Percentiles rank a stretch among this genome's conserved stretches.
phyloP scores from a whole-genome alignment of 2,329 filamentous ascomycete genomes.

The Cladosporium sp. region DNA sequence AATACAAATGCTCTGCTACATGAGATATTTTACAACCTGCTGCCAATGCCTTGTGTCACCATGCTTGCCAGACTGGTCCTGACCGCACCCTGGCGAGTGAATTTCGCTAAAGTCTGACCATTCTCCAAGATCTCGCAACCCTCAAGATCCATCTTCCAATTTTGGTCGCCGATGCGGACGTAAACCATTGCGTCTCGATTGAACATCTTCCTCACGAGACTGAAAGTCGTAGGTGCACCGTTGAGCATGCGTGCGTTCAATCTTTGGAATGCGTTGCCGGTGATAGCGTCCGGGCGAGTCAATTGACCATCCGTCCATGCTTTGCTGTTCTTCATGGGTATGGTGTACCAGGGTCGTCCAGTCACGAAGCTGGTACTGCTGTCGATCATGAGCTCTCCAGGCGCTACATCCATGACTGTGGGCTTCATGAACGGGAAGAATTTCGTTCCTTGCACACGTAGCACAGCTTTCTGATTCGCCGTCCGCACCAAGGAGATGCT shows the following conservation, averaged over 20 bases:
- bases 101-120: constrained; percentile 16
- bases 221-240: background rate
- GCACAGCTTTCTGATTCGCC: background rate
- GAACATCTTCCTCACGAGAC: constrained; percentile 22
- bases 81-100: background rate
- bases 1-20: background rate
- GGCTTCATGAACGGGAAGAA: constrained; percentile 1
- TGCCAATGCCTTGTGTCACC: background rate
- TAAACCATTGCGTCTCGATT: constrained; percentile 26
- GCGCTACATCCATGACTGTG: background rate
- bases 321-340: background rate
- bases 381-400: background rate
- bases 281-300: background rate
- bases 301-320: background rate
- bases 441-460: background rate
- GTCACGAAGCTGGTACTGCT: background rate
- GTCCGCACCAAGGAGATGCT: background rate
- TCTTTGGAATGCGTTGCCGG: background rate
- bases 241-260: background rate
- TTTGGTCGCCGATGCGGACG: constrained; percentile 19
- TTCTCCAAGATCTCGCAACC: constrained; percentile 22
- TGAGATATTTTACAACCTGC: background rate
- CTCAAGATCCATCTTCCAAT: constrained; percentile 28
- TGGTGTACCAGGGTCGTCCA: background rate
- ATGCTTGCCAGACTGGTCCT: background rate